These are phyloP conservation scores for Lizanozyma gosingica DNA, from an alignment of 1,139 yeast species.

Conservation along the genomic window DNA sequence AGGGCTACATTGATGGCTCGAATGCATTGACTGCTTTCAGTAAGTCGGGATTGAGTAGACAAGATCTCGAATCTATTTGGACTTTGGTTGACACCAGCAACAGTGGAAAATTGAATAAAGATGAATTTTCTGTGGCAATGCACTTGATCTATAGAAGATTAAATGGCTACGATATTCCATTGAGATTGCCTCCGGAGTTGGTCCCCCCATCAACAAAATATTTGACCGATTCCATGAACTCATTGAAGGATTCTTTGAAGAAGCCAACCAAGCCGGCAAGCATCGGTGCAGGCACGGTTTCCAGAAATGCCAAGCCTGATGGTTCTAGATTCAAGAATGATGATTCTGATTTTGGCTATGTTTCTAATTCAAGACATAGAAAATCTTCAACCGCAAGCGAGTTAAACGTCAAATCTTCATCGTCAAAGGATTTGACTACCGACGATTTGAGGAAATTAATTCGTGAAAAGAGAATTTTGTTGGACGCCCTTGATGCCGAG, in stretches of 20 bases:
- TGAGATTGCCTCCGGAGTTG: constrained; percentile 60
- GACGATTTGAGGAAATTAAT: constrained; percentile 54
- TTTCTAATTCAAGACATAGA: constrained; percentile 60
- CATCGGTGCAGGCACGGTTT: constrained; percentile 42
- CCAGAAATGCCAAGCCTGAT: constrained; percentile 30
- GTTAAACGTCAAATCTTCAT: constrained; percentile 2
- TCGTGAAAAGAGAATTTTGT: constrained; percentile 58
- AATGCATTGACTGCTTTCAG: constrained; percentile 82
- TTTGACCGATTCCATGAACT: constrained; percentile 35
- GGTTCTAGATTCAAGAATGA: constrained; percentile 64
- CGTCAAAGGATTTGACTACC: constrained; percentile 15
- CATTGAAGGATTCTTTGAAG: constrained; percentile 35
- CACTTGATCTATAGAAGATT: constrained; percentile 68
- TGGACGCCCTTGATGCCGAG: constrained; percentile 65
- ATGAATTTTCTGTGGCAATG: constrained; percentile 80
- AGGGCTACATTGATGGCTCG: constrained; percentile 70
- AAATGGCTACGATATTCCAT: constrained; percentile 69
- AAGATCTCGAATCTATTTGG: constrained; percentile 88
- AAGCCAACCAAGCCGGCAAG: constrained; percentile 27
- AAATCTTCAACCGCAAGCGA: constrained; percentile 14
- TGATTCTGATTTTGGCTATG: constrained; percentile 54
- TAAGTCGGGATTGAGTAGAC: constrained; percentile 79
- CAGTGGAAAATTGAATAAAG: constrained; percentile 64
- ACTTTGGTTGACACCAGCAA: constrained; percentile 65
- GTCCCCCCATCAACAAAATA: constrained; percentile 74